A percentile compares a stretch with the other conserved stretches of the same genome.
These are phyloP conservation scores for Spergularia marina DNA, from an alignment of 148 eudicot species.

Conservation along the genomic window DNA sequence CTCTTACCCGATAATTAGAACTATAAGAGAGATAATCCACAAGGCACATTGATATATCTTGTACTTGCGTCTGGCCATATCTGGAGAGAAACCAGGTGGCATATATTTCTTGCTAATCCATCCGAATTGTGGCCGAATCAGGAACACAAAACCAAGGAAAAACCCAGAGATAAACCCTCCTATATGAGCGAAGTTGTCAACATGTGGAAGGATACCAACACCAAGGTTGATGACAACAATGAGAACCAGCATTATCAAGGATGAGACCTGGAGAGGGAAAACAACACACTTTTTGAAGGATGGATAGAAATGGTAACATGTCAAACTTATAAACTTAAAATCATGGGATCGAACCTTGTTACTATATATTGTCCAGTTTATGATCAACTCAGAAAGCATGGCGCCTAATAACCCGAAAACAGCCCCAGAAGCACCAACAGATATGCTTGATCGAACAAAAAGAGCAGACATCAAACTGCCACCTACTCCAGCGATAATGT, in stretches of 20 bases:
- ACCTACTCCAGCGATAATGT: slow-evolving; percentile 78
- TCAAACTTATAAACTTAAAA: not conserved
- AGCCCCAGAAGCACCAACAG: slow-evolving; percentile 98
- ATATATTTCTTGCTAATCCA: slow-evolving; percentile 64
- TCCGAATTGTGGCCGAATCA: slow-evolving; percentile 77
- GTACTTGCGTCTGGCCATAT: slow-evolving; percentile 45
- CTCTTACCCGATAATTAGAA: slow-evolving; percentile 65
- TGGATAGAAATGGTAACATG: not conserved
- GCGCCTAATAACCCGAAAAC: slow-evolving; percentile 86
- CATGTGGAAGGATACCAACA: slow-evolving; percentile 80
- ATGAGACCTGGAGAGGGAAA: slow-evolving; percentile 46
- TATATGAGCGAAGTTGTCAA: slow-evolving; percentile 93
- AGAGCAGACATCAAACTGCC: slow-evolving; percentile 87
- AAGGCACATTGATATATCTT: slow-evolving; percentile 58
- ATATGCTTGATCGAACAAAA: slow-evolving; percentile 58
- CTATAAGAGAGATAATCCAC: slow-evolving; percentile 57
- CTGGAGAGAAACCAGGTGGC: slow-evolving; percentile 34
- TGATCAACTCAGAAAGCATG: slow-evolving; percentile 89
- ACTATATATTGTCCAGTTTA: slow-evolving; percentile 78
- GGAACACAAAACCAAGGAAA: slow-evolving; percentile 78
- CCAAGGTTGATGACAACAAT: slow-evolving; percentile 63
- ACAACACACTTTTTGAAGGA: not conserved
- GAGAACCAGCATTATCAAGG: slow-evolving; percentile 60
- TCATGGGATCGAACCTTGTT: slow-evolving; percentile 50
- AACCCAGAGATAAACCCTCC: slow-evolving; percentile 90